Base-by-base conservation (phyloP, 805 yeast genomes). In the Nakazawaea molendinolei region DNA sequence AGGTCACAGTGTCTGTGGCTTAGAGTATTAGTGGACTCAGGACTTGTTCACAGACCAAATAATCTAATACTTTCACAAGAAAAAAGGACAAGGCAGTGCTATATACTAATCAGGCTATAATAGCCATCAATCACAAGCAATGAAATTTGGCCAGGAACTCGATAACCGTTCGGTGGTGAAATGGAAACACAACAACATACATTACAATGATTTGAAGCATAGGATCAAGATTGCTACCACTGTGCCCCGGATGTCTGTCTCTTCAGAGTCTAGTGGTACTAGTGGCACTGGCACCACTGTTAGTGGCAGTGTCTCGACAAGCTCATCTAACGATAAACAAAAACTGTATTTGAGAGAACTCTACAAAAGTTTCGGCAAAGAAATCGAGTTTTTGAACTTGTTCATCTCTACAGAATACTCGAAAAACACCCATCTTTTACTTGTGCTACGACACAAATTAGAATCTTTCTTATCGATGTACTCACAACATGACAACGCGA, bases 71-170 rank as follows among this genome's bases (percentile, higher is more conserved):
- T n/a, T n/a, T n/a, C n/a, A n/a, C n/a, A n/a, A n/a, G n/a, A n/a
- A n/a, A n/a, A n/a, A n/a, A n/a, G n/a, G n/a, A n/a, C n/a, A n/a
- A n/a, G n/a, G n/a, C n/a, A n/a, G n/a, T n/a, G n/a, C n/a, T n/a
- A n/a, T n/a, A n/a, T n/a, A n/a, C n/a, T n/a, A n/a, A n/a, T n/a
- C n/a, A n/a, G n/a, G n/a, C n/a, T n/a, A n/a, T n/a, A n/a, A n/a
- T n/a, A n/a, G n/a, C n/a, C n/a, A n/a, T n/a, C n/a, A n/a, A n/a
- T n/a, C 23, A 22, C 23, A n/a, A 19, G 16, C n/a, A 3, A 89
- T 89, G 97, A 90, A 86, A 60, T 89, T 87, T 56, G 95, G 96
- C 34, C 67, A 74, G 28, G 87, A 82, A 50, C 67, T 89, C 16
- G 64, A 71, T 36, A 76, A 74, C 44, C 69, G 86, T 47, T 82